Conservation (phyloP, 306 rosid genomes). For the Vigna hirtella region DNA sequence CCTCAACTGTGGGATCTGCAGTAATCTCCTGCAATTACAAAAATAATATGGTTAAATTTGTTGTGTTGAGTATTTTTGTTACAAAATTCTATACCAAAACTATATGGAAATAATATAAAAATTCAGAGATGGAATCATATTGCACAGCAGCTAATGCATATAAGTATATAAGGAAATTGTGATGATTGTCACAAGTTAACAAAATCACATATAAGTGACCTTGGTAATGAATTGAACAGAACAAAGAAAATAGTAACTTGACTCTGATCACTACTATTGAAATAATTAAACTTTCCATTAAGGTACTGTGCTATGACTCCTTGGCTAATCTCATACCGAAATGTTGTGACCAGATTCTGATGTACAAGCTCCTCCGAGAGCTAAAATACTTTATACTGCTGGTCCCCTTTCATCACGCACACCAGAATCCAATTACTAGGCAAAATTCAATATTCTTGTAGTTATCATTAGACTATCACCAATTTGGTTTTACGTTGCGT, state of each 20-base stretch:
- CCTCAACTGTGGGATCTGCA: constrained; percentile 69
- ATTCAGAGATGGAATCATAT: constrained; percentile 17
- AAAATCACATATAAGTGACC: neutral
- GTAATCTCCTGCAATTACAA: constrained; percentile 76
- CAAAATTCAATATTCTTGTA: constrained; percentile 4
- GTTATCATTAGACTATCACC: constrained; percentile 2
- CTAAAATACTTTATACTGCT: constrained; percentile 5
- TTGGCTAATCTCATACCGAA: constrained; percentile 27
- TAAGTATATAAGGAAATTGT: neutral
- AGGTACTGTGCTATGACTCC: constrained; percentile 15
- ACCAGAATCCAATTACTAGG: neutral
- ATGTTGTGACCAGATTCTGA: neutral
- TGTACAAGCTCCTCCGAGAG: constrained; percentile 5
- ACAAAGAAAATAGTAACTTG: constrained; percentile 10
- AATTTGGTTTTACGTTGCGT: neutral
- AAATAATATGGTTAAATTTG: constrained; percentile 14
- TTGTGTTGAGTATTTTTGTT: neutral
- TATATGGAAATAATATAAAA: neutral
- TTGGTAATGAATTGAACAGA: constrained; percentile 6
- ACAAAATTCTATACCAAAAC: constrained; percentile 1
- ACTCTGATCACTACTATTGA: constrained; percentile 11
- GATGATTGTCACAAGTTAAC: neutral
- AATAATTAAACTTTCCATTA: neutral
- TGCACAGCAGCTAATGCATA: neutral
- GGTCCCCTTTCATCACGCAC: constrained; percentile 23